A percentile compares a stretch with the other conserved stretches of the same genome.
Evolutionary conservation across 768 basidiomycete species (phyloP).

Genomic region (Grammothele lineata): DNA sequence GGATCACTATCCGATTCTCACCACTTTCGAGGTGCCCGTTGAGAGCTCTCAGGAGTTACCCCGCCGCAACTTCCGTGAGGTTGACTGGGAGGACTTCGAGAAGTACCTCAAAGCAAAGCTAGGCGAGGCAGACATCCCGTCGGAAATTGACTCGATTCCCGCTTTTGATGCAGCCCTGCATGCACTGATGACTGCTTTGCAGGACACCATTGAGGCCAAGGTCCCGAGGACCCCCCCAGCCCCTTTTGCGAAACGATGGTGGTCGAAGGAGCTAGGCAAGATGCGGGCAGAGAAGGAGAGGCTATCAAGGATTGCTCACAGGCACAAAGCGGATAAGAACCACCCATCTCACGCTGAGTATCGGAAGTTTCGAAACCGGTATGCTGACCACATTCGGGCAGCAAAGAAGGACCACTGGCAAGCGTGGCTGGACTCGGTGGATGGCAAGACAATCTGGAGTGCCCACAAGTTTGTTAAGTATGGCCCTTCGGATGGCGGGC

Average conservation of each 20-base stretch:
- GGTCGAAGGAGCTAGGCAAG: conserved; percentile 25
- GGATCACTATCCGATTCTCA: conserved; percentile 40
- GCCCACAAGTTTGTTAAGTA: conserved; percentile 8
- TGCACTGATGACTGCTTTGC: conserved; percentile 14
- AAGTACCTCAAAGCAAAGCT: conserved; percentile 10
- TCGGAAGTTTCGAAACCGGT: conserved; percentile 11
- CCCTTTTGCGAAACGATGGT: conserved; percentile 31
- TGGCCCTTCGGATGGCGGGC: conserved; percentile 7
- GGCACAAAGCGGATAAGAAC: conserved; percentile 1
- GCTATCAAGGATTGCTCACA: conserved; percentile 8
- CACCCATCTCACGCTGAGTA: conserved; percentile 14
- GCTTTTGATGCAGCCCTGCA: conserved; percentile 9
- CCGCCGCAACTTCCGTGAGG: conserved; percentile 23
- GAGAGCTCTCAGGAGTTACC: not conserved
- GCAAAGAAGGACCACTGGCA: conserved; percentile 24
- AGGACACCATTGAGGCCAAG: conserved; percentile 11
- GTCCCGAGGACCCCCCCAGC: conserved; percentile 19
- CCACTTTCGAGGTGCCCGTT: conserved; percentile 21
- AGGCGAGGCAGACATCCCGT: not conserved
- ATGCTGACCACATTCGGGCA: conserved; percentile 9
- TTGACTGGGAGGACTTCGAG: conserved; percentile 30
- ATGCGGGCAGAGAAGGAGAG: conserved; percentile 15
- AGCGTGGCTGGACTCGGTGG: conserved; percentile 18
- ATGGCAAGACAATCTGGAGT: conserved; percentile 18
- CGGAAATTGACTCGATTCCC: not conserved